Base-by-base conservation (phyloP, 352 stramenopile species). In the Phytophthora citrophthora region DNA sequence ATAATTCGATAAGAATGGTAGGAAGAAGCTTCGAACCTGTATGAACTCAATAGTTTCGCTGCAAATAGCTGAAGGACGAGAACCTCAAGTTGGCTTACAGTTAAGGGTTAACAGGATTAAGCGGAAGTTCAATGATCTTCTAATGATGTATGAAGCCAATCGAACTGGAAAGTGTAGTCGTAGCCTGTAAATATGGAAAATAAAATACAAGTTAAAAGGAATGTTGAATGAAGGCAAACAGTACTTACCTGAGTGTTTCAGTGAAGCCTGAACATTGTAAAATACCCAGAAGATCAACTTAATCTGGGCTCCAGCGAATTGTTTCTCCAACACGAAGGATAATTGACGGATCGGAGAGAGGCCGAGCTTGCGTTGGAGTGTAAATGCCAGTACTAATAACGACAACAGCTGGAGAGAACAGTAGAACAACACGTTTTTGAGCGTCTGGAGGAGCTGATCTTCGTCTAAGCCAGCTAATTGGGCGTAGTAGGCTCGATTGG, bases 241-340 rank as follows among this genome's bases (percentile, higher is more conserved):
- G 20, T 20, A 20, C 20, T 20, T 56, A 73, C 70, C 54, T 10
- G 56, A 55, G 32, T 74, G 70, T 12, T 74, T 46, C 1, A 74
- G 36, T 10, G 68, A 56, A 4, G 45, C 50, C 18, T 77, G 68
- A 0, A 79, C 50, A 10, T 62, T 68, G 51, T 70, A 72, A 11
- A 64, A 20, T 20, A 20, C 20, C 20, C 20, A 20, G 20, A 20
- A 20, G 20, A 20, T 20, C 20, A 20, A 20, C 20, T 20, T 20
- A 20, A 20, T 20, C 20, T 20, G 20, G 20, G 20, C 20, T 20
- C 20, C 20, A 20, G 20, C 2, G 20, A 52, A 65, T 13, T 81
- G 65, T 0, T 48, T 68, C 16, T 61, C 45, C 3, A 85, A 20
- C 26, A 82, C 73, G 36, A 82, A 79, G 15, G 61, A 65, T 5